Evolutionary conservation across 192 early-diverging fungal species (phyloP).

Genomic region (Entomortierella lignicola): DNA sequence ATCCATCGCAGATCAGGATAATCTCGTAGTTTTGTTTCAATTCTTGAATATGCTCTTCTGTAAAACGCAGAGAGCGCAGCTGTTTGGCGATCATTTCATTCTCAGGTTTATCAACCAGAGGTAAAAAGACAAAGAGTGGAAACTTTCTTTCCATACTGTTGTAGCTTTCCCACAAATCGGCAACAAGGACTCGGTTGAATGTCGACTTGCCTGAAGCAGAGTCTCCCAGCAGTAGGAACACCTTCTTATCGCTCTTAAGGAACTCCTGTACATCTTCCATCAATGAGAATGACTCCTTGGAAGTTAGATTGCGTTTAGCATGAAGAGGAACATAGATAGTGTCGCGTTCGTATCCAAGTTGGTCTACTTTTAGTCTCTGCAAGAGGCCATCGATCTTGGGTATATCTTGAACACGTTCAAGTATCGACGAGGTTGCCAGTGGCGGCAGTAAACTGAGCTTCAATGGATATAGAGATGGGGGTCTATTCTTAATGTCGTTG

Average conservation of each 20-base stretch:
- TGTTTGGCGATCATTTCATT: neutral
- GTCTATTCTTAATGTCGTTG: too few relatives aligned
- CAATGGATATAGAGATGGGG: neutral
- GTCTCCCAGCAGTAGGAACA: constrained; percentile 2
- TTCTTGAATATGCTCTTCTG: neutral
- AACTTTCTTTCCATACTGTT: neutral
- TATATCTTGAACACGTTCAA: neutral
- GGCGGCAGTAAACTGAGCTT: neutral
- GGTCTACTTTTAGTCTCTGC: neutral
- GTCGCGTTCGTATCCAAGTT: too few relatives aligned
- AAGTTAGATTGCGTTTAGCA: neutral
- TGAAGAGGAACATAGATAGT: neutral
- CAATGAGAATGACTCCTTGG: neutral
- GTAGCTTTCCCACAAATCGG: neutral
- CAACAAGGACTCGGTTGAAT: neutral
- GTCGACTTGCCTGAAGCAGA: constrained; percentile 11
- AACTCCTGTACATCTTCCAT: neutral
- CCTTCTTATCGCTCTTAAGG: neutral
- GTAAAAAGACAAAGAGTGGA: neutral
- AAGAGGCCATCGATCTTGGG: neutral
- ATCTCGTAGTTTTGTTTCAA: neutral
- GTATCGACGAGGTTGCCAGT: neutral
- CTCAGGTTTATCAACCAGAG: neutral
- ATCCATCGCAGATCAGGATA: neutral
- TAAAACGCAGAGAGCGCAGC: neutral